Conservation (phyloP, 1,284 basidiomycete species). For the Fistulinella cinereoalba region DNA sequence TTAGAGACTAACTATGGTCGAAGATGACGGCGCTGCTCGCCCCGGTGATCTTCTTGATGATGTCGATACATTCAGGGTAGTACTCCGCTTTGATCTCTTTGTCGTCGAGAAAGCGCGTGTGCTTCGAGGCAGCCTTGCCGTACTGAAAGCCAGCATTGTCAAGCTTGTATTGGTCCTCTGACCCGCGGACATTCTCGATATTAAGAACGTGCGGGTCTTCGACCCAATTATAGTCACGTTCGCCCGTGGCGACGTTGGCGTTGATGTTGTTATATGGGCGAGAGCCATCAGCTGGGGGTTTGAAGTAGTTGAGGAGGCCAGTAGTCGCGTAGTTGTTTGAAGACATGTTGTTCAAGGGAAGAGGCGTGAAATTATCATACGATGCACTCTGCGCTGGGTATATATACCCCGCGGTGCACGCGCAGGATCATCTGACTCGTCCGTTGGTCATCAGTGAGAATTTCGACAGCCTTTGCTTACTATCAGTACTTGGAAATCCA, state of each 20-base stretch:
- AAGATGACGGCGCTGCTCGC: slow-evolving; percentile 51
- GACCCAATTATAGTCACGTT: slow-evolving; percentile 12
- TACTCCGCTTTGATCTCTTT: slow-evolving; percentile 46
- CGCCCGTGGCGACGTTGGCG: slow-evolving; percentile 8
- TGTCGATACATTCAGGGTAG: slow-evolving; percentile 49
- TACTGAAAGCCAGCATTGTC: slow-evolving; percentile 53
- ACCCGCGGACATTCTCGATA: slow-evolving; percentile 44
- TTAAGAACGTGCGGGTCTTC: slow-evolving; percentile 14
- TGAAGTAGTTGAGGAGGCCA: slow-evolving; percentile 16
- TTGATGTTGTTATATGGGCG: slow-evolving; percentile 15
- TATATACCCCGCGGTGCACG: too few relatives aligned
- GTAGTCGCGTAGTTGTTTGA: slow-evolving; percentile 18
- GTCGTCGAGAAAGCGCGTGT: slow-evolving; percentile 37
- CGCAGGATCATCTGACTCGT: too few relatives aligned
- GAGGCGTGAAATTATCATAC: too few relatives aligned
- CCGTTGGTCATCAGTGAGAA: too few relatives aligned
- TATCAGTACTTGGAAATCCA: too few relatives aligned
- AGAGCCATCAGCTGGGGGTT: slow-evolving; percentile 22
- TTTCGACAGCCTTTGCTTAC: too few relatives aligned
- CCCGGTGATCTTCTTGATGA: slow-evolving; percentile 52
- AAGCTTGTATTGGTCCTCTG: slow-evolving; percentile 41
- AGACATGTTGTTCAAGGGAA: slow-evolving; percentile 21
- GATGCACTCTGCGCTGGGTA: too few relatives aligned
- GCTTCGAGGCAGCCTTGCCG: slow-evolving; percentile 28
- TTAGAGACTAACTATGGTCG: slow-evolving; percentile 50